Percentiles rank a stretch among this genome's conserved stretches.
Evolutionary conservation across 441 rosid species (phyloP).

Genomic region (Populus hybrid): DNA sequence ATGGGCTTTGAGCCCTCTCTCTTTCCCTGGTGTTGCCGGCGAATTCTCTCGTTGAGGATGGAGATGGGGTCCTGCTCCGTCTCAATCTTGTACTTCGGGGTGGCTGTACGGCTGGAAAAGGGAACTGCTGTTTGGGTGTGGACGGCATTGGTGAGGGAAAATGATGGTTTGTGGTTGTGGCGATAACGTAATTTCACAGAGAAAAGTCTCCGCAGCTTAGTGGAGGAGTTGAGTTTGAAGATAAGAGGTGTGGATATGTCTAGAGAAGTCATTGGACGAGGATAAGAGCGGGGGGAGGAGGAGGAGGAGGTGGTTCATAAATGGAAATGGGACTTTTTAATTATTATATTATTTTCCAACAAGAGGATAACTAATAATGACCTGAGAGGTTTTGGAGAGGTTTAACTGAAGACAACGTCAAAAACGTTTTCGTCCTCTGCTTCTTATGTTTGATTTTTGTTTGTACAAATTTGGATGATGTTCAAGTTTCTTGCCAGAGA

Average conservation of each 20-base stretch:
- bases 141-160: conserved; percentile 37
- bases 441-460: not conserved
- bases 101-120: conserved; percentile 28
- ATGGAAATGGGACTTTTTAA: not conserved
- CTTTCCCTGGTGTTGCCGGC: conserved; percentile 53
- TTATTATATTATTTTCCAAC: no score
- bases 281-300: not conserved
- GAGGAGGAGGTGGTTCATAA: not conserved
- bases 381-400: conserved; percentile 27
- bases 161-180: conserved; percentile 8
- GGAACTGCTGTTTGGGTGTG: conserved; percentile 37
- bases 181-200: conserved; percentile 24
- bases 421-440: not conserved
- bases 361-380: not conserved
- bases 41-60: conserved; percentile 71
- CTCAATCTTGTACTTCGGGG: conserved; percentile 34
- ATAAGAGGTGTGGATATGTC: conserved; percentile 37
- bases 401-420: not conserved
- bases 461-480: not conserved
- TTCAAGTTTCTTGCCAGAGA: not conserved
- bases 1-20: conserved; percentile 48
- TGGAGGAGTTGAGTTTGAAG: conserved; percentile 45
- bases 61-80: conserved; percentile 58
- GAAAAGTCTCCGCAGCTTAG: conserved; percentile 37
- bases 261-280: conserved; percentile 46